Conservation (phyloP, 164 flowering plant genomes). For the Taxillus chinensis region DNA sequence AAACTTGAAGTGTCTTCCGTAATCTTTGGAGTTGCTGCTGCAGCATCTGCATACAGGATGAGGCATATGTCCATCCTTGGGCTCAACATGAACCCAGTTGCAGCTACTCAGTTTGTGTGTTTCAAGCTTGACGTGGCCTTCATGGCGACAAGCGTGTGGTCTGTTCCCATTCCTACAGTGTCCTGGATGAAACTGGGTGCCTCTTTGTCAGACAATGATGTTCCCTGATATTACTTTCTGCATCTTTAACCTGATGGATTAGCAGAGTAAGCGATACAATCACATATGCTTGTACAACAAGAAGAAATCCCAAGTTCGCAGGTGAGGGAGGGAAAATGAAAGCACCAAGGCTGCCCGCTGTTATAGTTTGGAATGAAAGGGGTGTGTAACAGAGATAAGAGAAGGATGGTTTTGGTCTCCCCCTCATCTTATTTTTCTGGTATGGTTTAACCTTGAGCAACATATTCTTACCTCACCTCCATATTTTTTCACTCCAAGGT, state of each 20-base stretch:
- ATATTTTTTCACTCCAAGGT: conserved; percentile 90
- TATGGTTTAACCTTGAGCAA: neutral
- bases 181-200: conserved; percentile 94
- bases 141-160: conserved; percentile 82
- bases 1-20: too few species aligned
- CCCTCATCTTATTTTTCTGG: too few species aligned
- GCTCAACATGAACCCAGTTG: conserved; percentile 84
- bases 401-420: too few species aligned
- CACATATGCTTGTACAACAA: too few species aligned
- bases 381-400: too few species aligned
- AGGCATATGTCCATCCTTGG: conserved; percentile 72
- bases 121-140: conserved; percentile 24
- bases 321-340: too few species aligned
- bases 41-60: conserved; percentile 48
- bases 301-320: too few species aligned
- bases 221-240: conserved; percentile 93
- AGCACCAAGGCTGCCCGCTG: too few species aligned
- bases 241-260: conserved; percentile 3
- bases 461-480: conserved; percentile 78
- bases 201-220: conserved; percentile 87
- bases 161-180: conserved; percentile 87
- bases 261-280: neutral
- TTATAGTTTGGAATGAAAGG: too few species aligned
- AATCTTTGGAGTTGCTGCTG: neutral
- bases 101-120: conserved; percentile 33